Base-by-base conservation (phyloP, 2,329 filamentous ascomycete species). In the Trematosphaeria pertusa region DNA sequence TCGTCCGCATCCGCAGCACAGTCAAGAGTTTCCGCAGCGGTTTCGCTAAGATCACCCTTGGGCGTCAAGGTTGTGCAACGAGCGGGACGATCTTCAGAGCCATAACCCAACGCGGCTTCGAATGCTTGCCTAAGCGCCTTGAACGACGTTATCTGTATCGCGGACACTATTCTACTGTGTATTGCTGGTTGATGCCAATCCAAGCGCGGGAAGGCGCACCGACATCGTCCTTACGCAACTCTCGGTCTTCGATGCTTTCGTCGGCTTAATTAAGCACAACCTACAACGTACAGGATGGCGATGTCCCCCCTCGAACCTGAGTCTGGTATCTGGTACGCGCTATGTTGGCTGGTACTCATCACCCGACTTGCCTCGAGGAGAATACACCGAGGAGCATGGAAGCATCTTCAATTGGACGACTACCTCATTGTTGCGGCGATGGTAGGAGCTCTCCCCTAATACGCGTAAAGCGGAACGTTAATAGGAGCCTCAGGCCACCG, bases 371-470 rank as follows among this genome's bases (percentile, higher is more conserved):
- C 61, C 15, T 69, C 67, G 26, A 54, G 65, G 24, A 59, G 64
- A 43, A 33, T 71, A 9, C 64, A 67, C 52, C 53, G 55, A 21
- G 62, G 64, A 39, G 57, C 58, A 35, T 71, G 67, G 68, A 67
- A 60, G 39, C 45, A 46, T 7, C 53, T 73, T 6, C 61, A 71
- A 44, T 38, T 61, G 10, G 71, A 73, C 37, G 71, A 73, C 37
- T 69, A 64, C 31, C 43, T 73, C 35, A 70, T 73, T 12, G 36
- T 70, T 30, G 32, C 66, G 10, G 67, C 69, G 18, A 65, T 73
- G 64, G 68, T 71, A 58, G 17, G 57, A n/a, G n/a, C n/a, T n/a
- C n/a, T n/a, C n/a, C n/a, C n/a, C n/a, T n/a, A n/a, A n/a, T n/a
- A n/a, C n/a, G n/a, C n/a, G n/a, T n/a, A n/a, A n/a, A n/a, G n/a